Evolutionary conservation across 352 stramenopile genomes (phyloP).

Genomic region (Globisporangium abappressorium): DNA sequence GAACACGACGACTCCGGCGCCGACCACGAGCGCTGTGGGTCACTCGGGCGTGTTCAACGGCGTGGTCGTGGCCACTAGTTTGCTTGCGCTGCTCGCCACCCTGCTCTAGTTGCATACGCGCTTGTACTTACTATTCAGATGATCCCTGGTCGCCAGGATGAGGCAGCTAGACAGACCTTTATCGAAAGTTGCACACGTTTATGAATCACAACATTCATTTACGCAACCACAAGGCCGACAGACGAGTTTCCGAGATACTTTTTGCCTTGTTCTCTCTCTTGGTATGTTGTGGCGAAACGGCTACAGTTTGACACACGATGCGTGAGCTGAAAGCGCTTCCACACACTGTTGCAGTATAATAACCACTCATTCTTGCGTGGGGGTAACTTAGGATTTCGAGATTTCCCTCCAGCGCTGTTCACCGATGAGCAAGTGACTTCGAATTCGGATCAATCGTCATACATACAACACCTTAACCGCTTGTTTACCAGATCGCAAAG

Average conservation of each 20-base stretch:
- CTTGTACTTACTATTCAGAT: too few species aligned
- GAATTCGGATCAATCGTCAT: too few species aligned
- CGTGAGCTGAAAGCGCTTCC: too few species aligned
- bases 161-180: too few species aligned
- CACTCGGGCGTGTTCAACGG: background rate
- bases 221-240: background rate
- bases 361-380: too few species aligned
- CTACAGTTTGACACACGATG: background rate
- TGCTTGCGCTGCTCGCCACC: constrained; percentile 6
- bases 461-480: background rate
- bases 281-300: background rate
- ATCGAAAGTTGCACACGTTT: background rate
- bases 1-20: background rate
- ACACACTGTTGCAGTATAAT: too few species aligned
- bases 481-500: constrained; percentile 33
- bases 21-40: background rate
- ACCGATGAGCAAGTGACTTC: too few species aligned
- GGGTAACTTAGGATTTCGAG: too few species aligned
- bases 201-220: background rate
- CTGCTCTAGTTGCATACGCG: background rate
- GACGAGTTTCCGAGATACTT: too few species aligned
- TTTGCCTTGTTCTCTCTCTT: background rate
- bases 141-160: too few species aligned
- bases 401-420: too few species aligned
- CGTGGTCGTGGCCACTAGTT: constrained; percentile 5